Conservation (phyloP, 108 stramenopile species). For the Chaetoceros tenuissimus region DNA sequence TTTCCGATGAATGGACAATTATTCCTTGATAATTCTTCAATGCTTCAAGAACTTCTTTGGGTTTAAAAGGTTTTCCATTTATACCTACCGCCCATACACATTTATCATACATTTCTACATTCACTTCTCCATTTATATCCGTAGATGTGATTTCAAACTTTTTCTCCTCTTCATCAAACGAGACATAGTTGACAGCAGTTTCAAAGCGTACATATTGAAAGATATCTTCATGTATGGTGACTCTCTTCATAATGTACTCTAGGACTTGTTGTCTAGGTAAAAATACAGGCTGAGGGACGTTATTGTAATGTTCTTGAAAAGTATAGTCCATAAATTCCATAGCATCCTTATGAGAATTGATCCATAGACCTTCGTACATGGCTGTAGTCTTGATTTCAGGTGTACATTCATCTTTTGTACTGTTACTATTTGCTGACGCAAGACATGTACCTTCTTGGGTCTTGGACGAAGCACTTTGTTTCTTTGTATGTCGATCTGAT, state of each 20-base stretch:
- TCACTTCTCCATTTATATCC: constrained; percentile 9
- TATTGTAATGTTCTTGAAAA: constrained; percentile 46
- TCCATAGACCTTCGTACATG: constrained; percentile 50
- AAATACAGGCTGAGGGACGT: constrained; percentile 25
- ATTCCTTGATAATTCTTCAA: constrained; percentile 13
- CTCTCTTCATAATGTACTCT: constrained; percentile 39
- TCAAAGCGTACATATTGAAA: constrained; percentile 42
- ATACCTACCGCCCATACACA: constrained; percentile 59
- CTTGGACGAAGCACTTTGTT: too few relatives aligned
- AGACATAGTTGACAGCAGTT: constrained; percentile 27
- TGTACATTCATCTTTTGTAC: too few relatives aligned
- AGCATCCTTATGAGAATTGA: constrained; percentile 34
- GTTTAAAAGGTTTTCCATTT: constrained; percentile 34
- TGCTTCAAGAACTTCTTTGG: constrained; percentile 4
- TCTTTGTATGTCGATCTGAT: too few relatives aligned
- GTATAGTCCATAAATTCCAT: constrained; percentile 59
- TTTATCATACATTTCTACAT: constrained; percentile 28
- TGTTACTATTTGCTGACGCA: too few relatives aligned
- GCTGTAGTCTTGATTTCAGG: too few relatives aligned
- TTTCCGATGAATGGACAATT: constrained; percentile 36
- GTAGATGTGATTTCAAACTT: constrained; percentile 20
- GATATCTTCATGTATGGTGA: constrained; percentile 28
- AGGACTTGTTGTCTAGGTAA: constrained; percentile 32
- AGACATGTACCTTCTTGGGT: too few relatives aligned
- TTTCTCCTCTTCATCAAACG: constrained; percentile 8